A percentile compares a stretch with the other conserved stretches of the same genome.
Conservation (phyloP, 2,329 filamentous ascomycete genomes). For the Xylariaceae sp. region DNA sequence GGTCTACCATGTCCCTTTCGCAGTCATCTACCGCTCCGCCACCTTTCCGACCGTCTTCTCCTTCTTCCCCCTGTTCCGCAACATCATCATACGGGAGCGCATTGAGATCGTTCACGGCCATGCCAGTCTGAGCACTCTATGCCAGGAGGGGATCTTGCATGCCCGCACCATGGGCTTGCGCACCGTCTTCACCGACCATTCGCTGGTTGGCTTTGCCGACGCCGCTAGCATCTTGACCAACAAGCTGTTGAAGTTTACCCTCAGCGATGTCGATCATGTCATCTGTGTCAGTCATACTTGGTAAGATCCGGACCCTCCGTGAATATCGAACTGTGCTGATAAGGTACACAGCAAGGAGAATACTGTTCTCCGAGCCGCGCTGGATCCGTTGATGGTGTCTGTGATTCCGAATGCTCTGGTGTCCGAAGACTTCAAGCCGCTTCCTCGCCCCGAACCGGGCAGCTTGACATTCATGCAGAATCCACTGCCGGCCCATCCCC, state of each 20-base stretch:
- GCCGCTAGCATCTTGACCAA: conserved; percentile 93
- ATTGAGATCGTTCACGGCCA: conserved; percentile 99
- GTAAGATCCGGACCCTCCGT: too few species aligned
- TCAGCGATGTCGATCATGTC: conserved; percentile 96
- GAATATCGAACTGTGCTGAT: too few species aligned
- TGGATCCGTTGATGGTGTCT: conserved; percentile 94
- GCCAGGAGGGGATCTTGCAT: conserved; percentile 90
- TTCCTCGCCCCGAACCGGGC: conserved; percentile 38
- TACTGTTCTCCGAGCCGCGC: conserved; percentile 84
- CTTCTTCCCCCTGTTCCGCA: conserved; percentile 95
- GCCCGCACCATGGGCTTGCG: conserved; percentile 91
- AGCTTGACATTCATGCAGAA: conserved; percentile 32
- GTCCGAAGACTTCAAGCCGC: conserved; percentile 85
- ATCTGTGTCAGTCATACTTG: conserved; percentile 98
- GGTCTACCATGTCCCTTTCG: conserved; percentile 94
- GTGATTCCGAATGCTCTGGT: conserved; percentile 97
- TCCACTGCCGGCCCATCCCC: conserved; percentile 53
- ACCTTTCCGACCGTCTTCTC: conserved; percentile 97
- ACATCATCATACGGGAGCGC: conserved; percentile 87
- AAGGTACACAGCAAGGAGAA: conserved; percentile 93
- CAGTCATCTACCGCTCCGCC: conserved; percentile 88
- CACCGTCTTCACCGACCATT: conserved; percentile 96
- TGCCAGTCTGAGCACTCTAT: conserved; percentile 84
- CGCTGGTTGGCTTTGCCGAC: conserved; percentile 94
- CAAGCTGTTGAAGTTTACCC: conserved; percentile 88